Conservation (phyloP, 352 stramenopile species). For the Pythium brachiatum region DNA sequence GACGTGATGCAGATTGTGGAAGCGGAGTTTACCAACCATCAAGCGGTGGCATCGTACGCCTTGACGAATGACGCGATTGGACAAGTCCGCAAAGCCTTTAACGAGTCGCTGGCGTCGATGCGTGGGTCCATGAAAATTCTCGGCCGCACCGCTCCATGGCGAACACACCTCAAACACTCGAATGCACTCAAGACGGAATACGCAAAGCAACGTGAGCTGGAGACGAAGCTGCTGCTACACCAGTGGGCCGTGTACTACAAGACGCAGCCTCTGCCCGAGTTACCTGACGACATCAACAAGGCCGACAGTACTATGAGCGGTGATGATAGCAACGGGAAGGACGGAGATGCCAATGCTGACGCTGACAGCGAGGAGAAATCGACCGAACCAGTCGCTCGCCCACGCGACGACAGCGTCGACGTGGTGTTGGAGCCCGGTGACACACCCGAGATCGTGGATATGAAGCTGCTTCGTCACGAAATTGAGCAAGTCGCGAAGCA, state of each 20-base stretch:
- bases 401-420: neutral
- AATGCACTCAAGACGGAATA: conserved; percentile 64
- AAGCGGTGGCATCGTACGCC: conserved; percentile 31
- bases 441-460: conserved; percentile 51
- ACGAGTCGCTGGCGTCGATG: conserved; percentile 47
- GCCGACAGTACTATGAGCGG: neutral
- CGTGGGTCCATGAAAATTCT: conserved; percentile 57
- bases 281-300: neutral
- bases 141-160: conserved; percentile 55
- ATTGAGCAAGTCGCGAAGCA: conserved; percentile 53
- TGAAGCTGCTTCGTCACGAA: conserved; percentile 74
- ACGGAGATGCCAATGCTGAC: neutral
- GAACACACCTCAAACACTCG: conserved; percentile 56
- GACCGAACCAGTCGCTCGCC: neutral
- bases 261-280: conserved; percentile 31
- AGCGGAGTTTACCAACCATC: conserved; percentile 28
- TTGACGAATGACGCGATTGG: conserved; percentile 32
- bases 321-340: neutral
- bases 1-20: conserved; percentile 44
- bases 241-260: conserved; percentile 64
- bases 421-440: conserved; percentile 37
- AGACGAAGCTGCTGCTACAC: conserved; percentile 51
- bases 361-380: neutral
- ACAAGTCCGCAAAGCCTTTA: conserved; percentile 33
- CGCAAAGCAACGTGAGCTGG: conserved; percentile 45